Evolutionary conservation across 78 protist genomes (phyloP), one percentile per base, ranked within the genome.

Genomic region (Thecamonas trahens): DNA sequence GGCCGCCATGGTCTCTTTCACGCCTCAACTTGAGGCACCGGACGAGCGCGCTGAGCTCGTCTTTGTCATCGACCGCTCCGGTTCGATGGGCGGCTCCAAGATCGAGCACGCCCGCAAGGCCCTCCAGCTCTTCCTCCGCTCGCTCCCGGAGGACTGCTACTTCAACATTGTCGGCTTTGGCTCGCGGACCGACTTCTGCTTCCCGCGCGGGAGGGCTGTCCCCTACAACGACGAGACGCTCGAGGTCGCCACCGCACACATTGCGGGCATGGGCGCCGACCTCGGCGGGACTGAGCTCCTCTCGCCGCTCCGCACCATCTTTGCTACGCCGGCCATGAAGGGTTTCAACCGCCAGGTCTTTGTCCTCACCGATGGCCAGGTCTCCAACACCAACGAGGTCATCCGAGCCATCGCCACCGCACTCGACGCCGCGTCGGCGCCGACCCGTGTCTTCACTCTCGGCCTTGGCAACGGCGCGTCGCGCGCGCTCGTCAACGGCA

Each of bases 281-380:
- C 60, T 84, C 18, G 89, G 89, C 49, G 89, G 89, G 31, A 84
- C 89, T 13, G 79, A 84, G 70, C 71, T 84, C 18, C 63, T 67
- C 17, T 4, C 3, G 38, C 80, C 79, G 14, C 61, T 77, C 39
- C 60, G 35, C 24, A 42, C 20, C 52, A 40, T 77, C 34, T 31
- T 32, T 3, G 26, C n/a, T 2, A 26, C 37, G 40, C n/a, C n/a
- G n/a, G n/a, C n/a, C n/a, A n/a, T n/a, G n/a, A 4, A 59, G 17
- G 82, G 75, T 18, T 79, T 60, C 54, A 68, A 87, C 28, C 70
- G 94, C 28, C 88, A 82, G 44, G 62, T 90, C 47, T 86, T 90
- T 42, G 72, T 90, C 22, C 65, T 90, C 42, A 90, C 94, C 7
- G 94, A 90, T 68, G 94, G 94, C 31, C 80, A 84, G 61, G 68